These are phyloP conservation scores for Nothophytophthora sp. DNA, from an alignment of 352 stramenopile species.

Conservation along the genomic window DNA sequence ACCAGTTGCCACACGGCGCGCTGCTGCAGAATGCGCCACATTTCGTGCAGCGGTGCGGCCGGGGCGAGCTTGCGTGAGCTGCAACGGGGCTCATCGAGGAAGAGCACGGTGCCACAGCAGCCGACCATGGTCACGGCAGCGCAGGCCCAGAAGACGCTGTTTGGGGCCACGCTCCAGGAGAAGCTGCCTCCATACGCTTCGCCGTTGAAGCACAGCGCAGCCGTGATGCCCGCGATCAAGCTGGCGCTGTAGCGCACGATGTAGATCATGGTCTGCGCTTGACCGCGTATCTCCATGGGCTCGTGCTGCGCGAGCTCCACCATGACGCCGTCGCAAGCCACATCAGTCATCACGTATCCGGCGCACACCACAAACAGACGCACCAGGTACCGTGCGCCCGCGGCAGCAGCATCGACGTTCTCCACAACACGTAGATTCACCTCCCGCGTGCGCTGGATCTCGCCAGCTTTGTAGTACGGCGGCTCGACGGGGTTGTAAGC, in stretches of 20 bases:
- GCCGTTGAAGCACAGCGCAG: constrained; percentile 66
- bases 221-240: constrained; percentile 39
- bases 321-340: constrained; percentile 68
- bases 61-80: constrained; percentile 14
- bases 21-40: constrained; percentile 75
- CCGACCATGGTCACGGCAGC: constrained; percentile 38
- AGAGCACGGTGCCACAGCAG: constrained; percentile 37
- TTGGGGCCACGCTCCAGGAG: constrained; percentile 48
- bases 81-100: constrained; percentile 46
- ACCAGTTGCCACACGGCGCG: constrained; percentile 74
- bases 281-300: constrained; percentile 59
- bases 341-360: constrained; percentile 69
- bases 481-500: constrained; percentile 48
- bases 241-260: constrained; percentile 59
- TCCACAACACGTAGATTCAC: constrained; percentile 39
- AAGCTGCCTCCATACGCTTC: constrained; percentile 65
- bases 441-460: constrained; percentile 62
- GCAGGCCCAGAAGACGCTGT: constrained; percentile 59
- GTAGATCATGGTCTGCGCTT: constrained; percentile 66
- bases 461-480: constrained; percentile 51
- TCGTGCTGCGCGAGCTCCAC: constrained; percentile 74
- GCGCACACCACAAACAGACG: constrained; percentile 61
- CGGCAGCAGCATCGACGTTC: constrained; percentile 43
- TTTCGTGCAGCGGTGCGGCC: constrained; percentile 42
- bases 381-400: constrained; percentile 52